These are phyloP conservation scores for Theobroma grandiflorum DNA, from an alignment of 441 rosid species.

Conservation along the genomic window DNA sequence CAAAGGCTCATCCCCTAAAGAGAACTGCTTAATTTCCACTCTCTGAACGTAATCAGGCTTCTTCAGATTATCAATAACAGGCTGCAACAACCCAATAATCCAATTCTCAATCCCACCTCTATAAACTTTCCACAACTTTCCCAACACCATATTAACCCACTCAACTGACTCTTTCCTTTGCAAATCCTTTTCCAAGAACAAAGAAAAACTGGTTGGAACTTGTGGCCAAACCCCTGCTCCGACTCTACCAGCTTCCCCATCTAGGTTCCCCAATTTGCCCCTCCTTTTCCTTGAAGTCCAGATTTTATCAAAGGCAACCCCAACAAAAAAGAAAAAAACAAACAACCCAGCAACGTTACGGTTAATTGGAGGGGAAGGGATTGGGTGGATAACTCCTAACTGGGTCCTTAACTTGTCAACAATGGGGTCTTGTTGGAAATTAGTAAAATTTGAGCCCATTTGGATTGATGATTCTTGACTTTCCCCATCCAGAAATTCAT, in stretches of 20 bases:
- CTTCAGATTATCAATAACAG: slow-evolving; percentile 86
- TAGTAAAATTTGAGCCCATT: slow-evolving; percentile 59
- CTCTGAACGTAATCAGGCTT: slow-evolving; percentile 95
- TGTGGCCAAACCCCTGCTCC: slow-evolving; percentile 74
- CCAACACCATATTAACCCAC: slow-evolving; percentile 99
- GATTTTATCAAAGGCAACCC: slow-evolving; percentile 81
- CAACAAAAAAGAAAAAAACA: slow-evolving; percentile 90
- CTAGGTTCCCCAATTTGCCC: slow-evolving; percentile 26
- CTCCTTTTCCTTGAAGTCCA: slow-evolving; percentile 77
- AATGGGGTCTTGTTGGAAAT: slow-evolving; percentile 79
- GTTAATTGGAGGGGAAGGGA: slow-evolving; percentile 85
- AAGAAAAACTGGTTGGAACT: slow-evolving; percentile 83
- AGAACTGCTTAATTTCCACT: slow-evolving; percentile 92
- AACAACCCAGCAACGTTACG: slow-evolving; percentile 69
- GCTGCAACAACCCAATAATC: slow-evolving; percentile 90
- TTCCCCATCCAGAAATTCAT: slow-evolving; percentile 53
- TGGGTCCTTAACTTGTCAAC: slow-evolving; percentile 91
- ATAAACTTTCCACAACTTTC: slow-evolving; percentile 93
- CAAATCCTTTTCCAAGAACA: slow-evolving; percentile 90
- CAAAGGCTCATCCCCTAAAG: slow-evolving; percentile 93
- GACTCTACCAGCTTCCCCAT: slow-evolving; percentile 38
- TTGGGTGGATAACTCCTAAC: slow-evolving; percentile 89
- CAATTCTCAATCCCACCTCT: slow-evolving; percentile 92
- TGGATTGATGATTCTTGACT: slow-evolving; percentile 42
- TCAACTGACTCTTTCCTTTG: slow-evolving; percentile 96